Conservation (phyloP, 2,329 filamentous ascomycete species). For the Chalaropsis thielavioides region DNA sequence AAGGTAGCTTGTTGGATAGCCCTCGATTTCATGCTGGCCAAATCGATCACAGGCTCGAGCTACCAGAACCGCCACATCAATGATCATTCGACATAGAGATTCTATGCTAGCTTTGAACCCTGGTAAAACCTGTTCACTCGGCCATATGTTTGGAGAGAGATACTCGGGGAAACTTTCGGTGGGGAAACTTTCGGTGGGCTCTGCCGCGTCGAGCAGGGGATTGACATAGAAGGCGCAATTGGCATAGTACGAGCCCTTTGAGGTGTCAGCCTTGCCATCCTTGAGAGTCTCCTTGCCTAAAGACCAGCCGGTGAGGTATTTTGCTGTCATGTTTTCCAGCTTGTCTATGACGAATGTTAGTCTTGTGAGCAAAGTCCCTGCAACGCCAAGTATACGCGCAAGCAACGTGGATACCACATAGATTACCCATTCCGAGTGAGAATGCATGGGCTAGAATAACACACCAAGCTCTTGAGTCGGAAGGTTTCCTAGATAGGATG, state of each 20-base stretch:
- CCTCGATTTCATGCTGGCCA: slow-evolving; percentile 61
- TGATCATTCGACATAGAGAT: slow-evolving; percentile 66
- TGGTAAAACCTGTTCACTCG: slow-evolving; percentile 49
- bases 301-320: slow-evolving; percentile 62
- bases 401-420: background rate
- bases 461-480: slow-evolving; percentile 55
- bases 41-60: slow-evolving; percentile 82
- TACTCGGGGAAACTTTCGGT: slow-evolving; percentile 66
- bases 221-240: slow-evolving; percentile 69
- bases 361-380: background rate
- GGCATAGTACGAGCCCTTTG: slow-evolving; percentile 74
- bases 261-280: slow-evolving; percentile 61
- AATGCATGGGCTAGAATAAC: slow-evolving; percentile 19
- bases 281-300: slow-evolving; percentile 69
- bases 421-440: background rate
- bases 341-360: slow-evolving; percentile 28
- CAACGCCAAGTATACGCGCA: background rate
- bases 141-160: slow-evolving; percentile 83
- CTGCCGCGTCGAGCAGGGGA: slow-evolving; percentile 44
- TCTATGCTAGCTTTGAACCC: slow-evolving; percentile 63
- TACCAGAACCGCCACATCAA: slow-evolving; percentile 77
- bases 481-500: slow-evolving; percentile 77
- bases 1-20: slow-evolving; percentile 64
- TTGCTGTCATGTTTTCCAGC: slow-evolving; percentile 44
- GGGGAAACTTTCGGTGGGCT: slow-evolving; percentile 43